Evolutionary conservation across 495 filamentous ascomycete genomes (phyloP), one percentile per base, ranked within the genome.

Genomic region (Talaromyces wortmannii): DNA sequence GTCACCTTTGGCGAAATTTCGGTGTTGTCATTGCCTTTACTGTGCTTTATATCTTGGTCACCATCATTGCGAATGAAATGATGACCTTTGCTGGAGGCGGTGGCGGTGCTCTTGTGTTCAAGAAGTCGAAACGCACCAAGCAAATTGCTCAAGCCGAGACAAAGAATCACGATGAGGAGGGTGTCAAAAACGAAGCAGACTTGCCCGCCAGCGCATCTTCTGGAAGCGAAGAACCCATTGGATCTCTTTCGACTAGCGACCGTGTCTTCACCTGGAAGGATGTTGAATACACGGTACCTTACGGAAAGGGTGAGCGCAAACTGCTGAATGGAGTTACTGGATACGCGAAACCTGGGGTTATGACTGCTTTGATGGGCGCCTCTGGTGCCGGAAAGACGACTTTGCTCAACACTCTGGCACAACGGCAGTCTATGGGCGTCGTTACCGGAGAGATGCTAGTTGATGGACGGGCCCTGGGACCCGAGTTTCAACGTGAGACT

Each of bases 321-420:
- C 73, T 95, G 10, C 78, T 95, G 36, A 85, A 92, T 61, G 73
- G 77, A 8, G 79, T 94, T 50, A 81, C 78, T 48, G 90, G 90
- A 2, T 92, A 84, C 63, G 89, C 83, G 16, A 92, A 90, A 67
- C 90, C 90, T 0, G 90, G 90, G 15, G 70, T 86, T 15, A 82
- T 95, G 78, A 84, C 88, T 45, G 90, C 90, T 5, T 67, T 92
- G 18, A 90, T 95, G 79, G 91, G 91, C 47, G 89, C 88, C 15
- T 89, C 85, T 8, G 91, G 91, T 48, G 91, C 91, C 16, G 91
- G 89, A 32, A 92, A 91, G 70, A 89, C 87, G 0, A 91, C 88
- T 0, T 65, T 91, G 1, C 72, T 91, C 3, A 87, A 90, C 60
- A 87, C 83, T 0, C 66, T 96, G 13, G 83, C 89, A 4, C 89